Conservation (phyloP, 2,329 filamentous ascomycete genomes). For the Hymenoscyphus scutula region DNA sequence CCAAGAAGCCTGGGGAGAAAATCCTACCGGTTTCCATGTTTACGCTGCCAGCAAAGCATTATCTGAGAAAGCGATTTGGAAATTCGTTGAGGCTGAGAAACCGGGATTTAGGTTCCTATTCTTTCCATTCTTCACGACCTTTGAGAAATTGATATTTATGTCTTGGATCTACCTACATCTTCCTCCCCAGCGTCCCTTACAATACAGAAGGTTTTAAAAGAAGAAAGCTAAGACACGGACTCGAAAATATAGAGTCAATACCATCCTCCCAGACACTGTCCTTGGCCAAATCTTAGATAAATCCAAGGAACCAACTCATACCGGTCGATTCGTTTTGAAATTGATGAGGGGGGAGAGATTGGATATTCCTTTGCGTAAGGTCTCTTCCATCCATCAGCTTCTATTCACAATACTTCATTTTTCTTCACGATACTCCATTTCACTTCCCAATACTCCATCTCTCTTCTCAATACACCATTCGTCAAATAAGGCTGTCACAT, state of each 20-base stretch:
- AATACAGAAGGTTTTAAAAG: too few species aligned
- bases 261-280: constrained; percentile 27
- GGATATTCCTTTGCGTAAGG: background rate
- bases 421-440: too few species aligned
- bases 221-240: too few species aligned
- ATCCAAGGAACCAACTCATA: background rate
- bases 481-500: too few species aligned
- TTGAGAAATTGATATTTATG: background rate
- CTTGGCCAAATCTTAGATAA: constrained; percentile 20
- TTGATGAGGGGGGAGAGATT: background rate
- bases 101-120: background rate
- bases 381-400: background rate
- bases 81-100: background rate
- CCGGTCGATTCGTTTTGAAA: background rate
- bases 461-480: too few species aligned
- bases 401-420: too few species aligned
- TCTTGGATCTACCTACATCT: too few species aligned
- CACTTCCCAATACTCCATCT: too few species aligned
- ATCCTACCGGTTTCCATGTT: background rate
- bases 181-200: too few species aligned
- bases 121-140: background rate
- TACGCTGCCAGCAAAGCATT: constrained; percentile 37
- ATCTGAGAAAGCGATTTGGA: constrained; percentile 38
- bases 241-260: background rate
- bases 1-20: background rate